Base-by-base conservation (phyloP, 768 basidiomycete genomes). In the Russula olivacea region DNA sequence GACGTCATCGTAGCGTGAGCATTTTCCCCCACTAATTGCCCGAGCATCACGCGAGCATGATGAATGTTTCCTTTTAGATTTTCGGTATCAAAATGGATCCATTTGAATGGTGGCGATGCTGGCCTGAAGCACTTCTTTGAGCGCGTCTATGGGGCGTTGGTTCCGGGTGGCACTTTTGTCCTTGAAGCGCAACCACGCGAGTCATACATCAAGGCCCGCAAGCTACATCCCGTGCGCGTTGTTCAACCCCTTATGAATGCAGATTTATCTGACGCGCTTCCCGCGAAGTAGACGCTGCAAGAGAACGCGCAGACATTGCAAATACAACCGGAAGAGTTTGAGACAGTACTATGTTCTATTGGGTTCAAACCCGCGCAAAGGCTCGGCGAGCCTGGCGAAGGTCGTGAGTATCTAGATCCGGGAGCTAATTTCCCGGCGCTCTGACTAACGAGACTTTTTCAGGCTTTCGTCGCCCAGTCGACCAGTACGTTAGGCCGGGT, bases 71-170 rank as follows among this genome's bases (percentile, higher is more conserved):
- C 15, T 23, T 40, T 50, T 34, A 93, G 91, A 1, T 85, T 96
- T 67, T 95, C 93, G 0, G 74, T 95, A 49, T 84, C 92, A 0
- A 96, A 94, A 74, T 96, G 93, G 93, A 91, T 96, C 32, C 93
- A 96, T 72, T 77, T 95, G 12, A 86, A 93, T 66, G 77, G 78
- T 14, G 88, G 89, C 10, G 93, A 97, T 69, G 81, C 81, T 1
- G 93, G 85, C 0, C 68, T 96, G n/a, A 67, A 72, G 40, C 61
- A 66, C 0, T 91, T 94, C 73, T 95, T 96, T 69, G 74, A 71
- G 3, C 82, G 84, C 45, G 82, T 87, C 0, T 75, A 83, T 65
- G 69, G 72, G 30, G 79, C 81, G 3, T 77, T 96, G 17, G 76
- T 73, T n/a, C 74, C 79, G 0, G 86, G 83, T 0, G 91, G 90